Evolutionary conservation across 2,329 filamentous ascomycete genomes (phyloP), one percentile per base, ranked within the genome.

Genomic region (Penicillium sclerotiorum): DNA sequence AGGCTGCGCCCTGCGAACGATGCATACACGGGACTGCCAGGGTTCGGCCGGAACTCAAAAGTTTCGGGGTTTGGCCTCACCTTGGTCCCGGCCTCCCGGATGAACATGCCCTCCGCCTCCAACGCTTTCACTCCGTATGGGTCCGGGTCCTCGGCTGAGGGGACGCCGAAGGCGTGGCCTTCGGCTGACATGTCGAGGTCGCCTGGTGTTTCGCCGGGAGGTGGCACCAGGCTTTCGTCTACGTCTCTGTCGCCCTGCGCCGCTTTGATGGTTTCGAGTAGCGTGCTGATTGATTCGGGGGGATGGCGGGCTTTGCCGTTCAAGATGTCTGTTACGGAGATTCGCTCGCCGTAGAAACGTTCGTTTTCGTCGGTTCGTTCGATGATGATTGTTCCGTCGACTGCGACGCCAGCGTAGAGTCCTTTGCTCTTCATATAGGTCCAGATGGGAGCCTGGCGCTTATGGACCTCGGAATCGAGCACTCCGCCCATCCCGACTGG

Each of bases 371-470:
- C 89, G n/a, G 83, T 86, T 43, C 91, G 83, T 70, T 95, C 89
- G 21, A 93, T 88, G 41, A 96, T 80, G 9, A 95, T 82, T 0
- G 90, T 95, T 21, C 92, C 92, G 63, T 96, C 91, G 27, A 95
- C 80, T 62, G 92, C 88, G 1, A 95, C 82, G 23, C 90, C 90
- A 1, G 89, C 91, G 64, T 95, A 96, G 59, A 96, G 85, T 4
- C 92, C 92, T 45, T 90, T 83, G 40, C 87, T 92, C 74, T 95
- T 96, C 73, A 96, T 83, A 68, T 96, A 96, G 23, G 85, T 90
- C 78, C 87, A 93, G 6, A 92, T 80, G 0, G 89, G 88, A 22
- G 87, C 78, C 57, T 84, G 85, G 40, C 83, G 77, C 69, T 86
- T 86, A 67, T 86, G 82, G 1, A 89, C 63, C 56, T 87, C 83